Base-by-base conservation (phyloP, 495 filamentous ascomycete species). In the Daldinia decipiens region DNA sequence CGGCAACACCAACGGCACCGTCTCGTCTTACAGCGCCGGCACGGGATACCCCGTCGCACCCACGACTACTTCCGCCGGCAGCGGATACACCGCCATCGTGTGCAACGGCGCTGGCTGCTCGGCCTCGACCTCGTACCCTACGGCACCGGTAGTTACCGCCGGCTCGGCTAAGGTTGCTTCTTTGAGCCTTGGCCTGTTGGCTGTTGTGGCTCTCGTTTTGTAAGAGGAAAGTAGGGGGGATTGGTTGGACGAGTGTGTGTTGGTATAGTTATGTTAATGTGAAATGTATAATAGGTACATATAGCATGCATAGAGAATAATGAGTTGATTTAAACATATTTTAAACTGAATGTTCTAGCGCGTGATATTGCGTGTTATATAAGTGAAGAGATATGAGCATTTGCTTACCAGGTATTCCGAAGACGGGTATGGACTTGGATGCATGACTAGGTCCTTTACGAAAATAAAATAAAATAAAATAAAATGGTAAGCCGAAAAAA, bases 101-200 rank as follows among this genome's bases (percentile, higher is more conserved):
- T 65, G 62, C 62, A 50, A 50, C 62, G 53, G 53, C 52, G 26
- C 29, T 24, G 61, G 24, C 38, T 65, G 62, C 62, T 11, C 63
- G 31, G 26, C 43, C 19, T 13, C 34, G 12, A 12, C 56, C 9
- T 63, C 60, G 47, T 64, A 51, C 39, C 70, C 70, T 11, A 68
- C 70, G 5, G 27, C 27, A 24, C 36, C 64, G 0, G 34, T 68
- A 0, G 69, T 72, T 11, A 68, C 70, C 2, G 70, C 65, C 7
- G 70, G 65, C 1, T 47, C 65, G 17, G 64, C 59, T 1, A 72
- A 65, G 70, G 47, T 15, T n/a, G 70, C 56, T 38, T 65, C 65
- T 12, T 31, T 72, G 17, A 58, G 59, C 51, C 31, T 72, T 12
- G 64, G 70, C 5, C 24, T 72, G 55, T 39, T 72, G 70, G 70